phyloP scores from a whole-genome alignment of 163 green algal species.

The Trebouxiophyceae sp. region DNA sequence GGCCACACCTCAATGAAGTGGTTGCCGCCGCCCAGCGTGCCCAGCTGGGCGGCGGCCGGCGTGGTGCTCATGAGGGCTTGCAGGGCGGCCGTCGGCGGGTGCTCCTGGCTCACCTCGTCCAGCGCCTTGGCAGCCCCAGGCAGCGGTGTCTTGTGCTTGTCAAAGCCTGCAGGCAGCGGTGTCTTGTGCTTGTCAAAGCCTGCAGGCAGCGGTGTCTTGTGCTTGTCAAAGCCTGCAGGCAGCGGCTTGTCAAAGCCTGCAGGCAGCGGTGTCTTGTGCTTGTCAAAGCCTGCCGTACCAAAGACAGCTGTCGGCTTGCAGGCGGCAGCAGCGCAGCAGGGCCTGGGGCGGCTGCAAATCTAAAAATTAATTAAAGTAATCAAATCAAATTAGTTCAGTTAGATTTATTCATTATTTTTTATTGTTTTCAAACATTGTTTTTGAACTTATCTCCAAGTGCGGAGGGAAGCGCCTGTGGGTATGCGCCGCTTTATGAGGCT shows the following conservation, averaged over 20 bases:
- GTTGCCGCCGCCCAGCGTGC: conserved; percentile 32
- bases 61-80: neutral
- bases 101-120: conserved; percentile 19
- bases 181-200: conserved; percentile 21
- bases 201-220: too few species aligned
- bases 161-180: conserved; percentile 18
- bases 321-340: too few species aligned
- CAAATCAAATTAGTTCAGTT: too few species aligned
- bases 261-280: conserved; percentile 13
- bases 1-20: conserved; percentile 38
- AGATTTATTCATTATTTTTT: too few species aligned
- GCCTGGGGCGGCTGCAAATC: too few species aligned
- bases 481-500: conserved; percentile 24
- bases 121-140: conserved; percentile 9
- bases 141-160: conserved; percentile 17
- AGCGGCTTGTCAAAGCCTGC: conserved; percentile 10
- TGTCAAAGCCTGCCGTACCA: conserved; percentile 22
- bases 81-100: conserved; percentile 13
- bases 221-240: conserved; percentile 6
- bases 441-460: too few species aligned
- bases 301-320: too few species aligned
- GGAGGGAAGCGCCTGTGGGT: conserved; percentile 21
- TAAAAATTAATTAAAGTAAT: too few species aligned
- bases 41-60: conserved; percentile 23
- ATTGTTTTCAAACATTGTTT: too few species aligned